A percentile compares a stretch with the other conserved stretches of the same genome.
phyloP scores from a whole-genome alignment of 75 land plant species.

The Ceratopteris richardii region DNA sequence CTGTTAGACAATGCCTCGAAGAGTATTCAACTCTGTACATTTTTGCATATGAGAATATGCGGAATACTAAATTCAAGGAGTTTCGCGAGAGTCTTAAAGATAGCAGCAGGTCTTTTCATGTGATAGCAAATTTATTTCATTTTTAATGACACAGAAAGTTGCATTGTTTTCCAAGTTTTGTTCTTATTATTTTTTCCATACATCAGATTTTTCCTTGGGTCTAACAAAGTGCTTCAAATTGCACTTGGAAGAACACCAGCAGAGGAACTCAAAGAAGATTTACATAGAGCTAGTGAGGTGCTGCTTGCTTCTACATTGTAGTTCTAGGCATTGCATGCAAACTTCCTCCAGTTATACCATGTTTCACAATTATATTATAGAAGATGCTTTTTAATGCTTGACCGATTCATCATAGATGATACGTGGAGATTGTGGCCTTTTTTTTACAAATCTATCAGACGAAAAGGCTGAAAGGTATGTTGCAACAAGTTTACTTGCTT shows the following conservation, averaged over 20 bases:
- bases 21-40: slow-evolving; percentile 50
- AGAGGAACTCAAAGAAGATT: slow-evolving; percentile 66
- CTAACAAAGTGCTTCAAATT: slow-evolving; percentile 91
- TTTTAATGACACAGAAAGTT: not conserved
- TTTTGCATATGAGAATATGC: slow-evolving; percentile 92
- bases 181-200: slow-evolving; percentile 4
- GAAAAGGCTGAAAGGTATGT: slow-evolving; percentile 59
- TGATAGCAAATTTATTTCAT: not conserved
- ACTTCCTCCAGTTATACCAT: not conserved
- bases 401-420: slow-evolving; percentile 37
- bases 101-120: slow-evolving; percentile 41
- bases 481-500: not conserved
- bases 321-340: not conserved
- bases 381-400: not conserved
- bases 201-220: slow-evolving; percentile 84
- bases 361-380: too few relatives aligned
- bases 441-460: slow-evolving; percentile 66
- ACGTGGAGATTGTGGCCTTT: slow-evolving; percentile 67
- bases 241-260: slow-evolving; percentile 63
- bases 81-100: slow-evolving; percentile 70
- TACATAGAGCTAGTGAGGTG: slow-evolving; percentile 82
- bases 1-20: slow-evolving; percentile 57
- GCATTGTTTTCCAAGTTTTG: not conserved
- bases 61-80: slow-evolving; percentile 80
- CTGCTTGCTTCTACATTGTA: not conserved